These are phyloP conservation scores for Wallacemonas sp. DNA, from an alignment of 208 protist species.

Conservation along the genomic window DNA sequence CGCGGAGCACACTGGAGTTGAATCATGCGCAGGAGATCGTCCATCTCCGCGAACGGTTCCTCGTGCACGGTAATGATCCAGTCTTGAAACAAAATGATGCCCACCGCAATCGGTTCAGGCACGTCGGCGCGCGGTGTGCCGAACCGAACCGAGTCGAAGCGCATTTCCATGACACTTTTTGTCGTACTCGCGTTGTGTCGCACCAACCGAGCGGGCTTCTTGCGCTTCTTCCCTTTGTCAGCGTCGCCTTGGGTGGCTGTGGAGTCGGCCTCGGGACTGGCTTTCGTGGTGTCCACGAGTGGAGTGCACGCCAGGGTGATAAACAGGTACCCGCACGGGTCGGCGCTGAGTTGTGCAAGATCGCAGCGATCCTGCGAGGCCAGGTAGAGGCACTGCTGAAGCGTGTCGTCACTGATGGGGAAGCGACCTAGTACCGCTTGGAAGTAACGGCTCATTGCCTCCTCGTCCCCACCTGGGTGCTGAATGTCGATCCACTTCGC, in stretches of 20 bases:
- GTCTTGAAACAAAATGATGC: slow-evolving; percentile 69
- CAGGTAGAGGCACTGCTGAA: slow-evolving; percentile 67
- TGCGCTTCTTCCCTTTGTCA: neutral
- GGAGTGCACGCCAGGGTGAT: slow-evolving; percentile 78
- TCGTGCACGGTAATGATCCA: slow-evolving; percentile 90
- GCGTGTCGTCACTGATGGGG: slow-evolving; percentile 51
- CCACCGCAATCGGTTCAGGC: slow-evolving; percentile 53
- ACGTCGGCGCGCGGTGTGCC: slow-evolving; percentile 38
- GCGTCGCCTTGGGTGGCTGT: neutral
- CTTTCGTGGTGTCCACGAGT: slow-evolving; percentile 1
- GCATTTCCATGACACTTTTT: slow-evolving; percentile 79
- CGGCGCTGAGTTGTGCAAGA: slow-evolving; percentile 29
- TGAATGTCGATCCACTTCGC: slow-evolving; percentile 86
- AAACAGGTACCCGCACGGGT: slow-evolving; percentile 54
- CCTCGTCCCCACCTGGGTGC: slow-evolving; percentile 19
- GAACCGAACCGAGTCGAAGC: slow-evolving; percentile 70
- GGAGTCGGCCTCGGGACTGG: neutral
- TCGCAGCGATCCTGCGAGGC: slow-evolving; percentile 51
- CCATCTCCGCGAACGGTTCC: slow-evolving; percentile 83
- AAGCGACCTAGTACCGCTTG: slow-evolving; percentile 54
- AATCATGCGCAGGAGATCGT: slow-evolving; percentile 77
- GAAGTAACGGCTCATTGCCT: slow-evolving; percentile 27
- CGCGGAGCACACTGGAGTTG: slow-evolving; percentile 62
- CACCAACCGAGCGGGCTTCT: neutral
- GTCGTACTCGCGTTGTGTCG: slow-evolving; percentile 5